phyloP scores from a whole-genome alignment of 768 basidiomycete genomes.

The Mycena floridula region DNA sequence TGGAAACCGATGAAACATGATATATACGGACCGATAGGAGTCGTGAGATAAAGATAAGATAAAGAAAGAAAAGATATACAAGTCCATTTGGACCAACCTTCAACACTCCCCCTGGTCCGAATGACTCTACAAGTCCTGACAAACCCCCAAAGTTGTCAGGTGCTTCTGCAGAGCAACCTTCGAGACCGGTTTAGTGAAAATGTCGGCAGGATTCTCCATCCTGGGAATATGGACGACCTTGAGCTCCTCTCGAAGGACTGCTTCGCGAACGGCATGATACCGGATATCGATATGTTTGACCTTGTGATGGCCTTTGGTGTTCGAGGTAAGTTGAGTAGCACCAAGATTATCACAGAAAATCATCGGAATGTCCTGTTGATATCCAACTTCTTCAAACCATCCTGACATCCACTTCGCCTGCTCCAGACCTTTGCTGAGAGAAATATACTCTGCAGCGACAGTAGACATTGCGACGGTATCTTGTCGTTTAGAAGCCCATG shows the following conservation, averaged over 20 bases:
- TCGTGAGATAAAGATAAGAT: too few relatives aligned
- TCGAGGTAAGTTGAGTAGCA: background rate
- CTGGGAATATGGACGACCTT: background rate
- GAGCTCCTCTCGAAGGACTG: background rate
- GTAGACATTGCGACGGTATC: conserved; percentile 11
- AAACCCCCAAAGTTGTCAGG: too few relatives aligned
- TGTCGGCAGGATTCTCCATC: background rate
- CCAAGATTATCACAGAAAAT: background rate
- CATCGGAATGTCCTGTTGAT: background rate
- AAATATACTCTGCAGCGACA: conserved; percentile 2
- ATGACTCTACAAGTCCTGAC: too few relatives aligned
- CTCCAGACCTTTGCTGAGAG: background rate
- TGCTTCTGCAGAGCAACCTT: too few relatives aligned
- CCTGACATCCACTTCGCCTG: background rate
- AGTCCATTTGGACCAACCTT: too few relatives aligned
- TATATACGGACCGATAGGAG: too few relatives aligned
- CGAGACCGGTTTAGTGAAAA: background rate
- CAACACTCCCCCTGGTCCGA: too few relatives aligned
- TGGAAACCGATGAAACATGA: too few relatives aligned
- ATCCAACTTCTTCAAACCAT: background rate
- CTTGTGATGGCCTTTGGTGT: background rate
- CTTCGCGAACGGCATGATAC: background rate
- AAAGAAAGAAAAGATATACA: too few relatives aligned
- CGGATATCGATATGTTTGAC: conserved; percentile 1
- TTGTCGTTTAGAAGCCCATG: conserved; percentile 26